A percentile compares a stretch with the other conserved stretches of the same genome.
These are phyloP conservation scores for Myxozyma geophila DNA, from an alignment of 805 yeast species.

Conservation along the genomic window DNA sequence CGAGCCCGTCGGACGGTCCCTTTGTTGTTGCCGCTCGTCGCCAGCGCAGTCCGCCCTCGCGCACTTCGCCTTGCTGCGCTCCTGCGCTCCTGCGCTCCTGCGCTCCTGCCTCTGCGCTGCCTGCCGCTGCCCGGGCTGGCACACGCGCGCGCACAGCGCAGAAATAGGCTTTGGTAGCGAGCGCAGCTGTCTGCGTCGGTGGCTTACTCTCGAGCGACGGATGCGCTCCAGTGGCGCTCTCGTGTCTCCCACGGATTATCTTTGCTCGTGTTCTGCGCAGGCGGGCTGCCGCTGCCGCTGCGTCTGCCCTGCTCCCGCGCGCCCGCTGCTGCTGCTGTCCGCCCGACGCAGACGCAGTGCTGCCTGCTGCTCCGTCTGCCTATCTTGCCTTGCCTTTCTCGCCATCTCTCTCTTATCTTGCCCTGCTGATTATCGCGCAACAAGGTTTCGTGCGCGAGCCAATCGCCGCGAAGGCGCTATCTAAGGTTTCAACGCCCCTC, in stretches of 20 bases:
- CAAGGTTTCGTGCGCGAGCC: neutral
- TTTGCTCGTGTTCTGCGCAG: neutral
- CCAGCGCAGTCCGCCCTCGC: no score
- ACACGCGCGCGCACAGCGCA: neutral
- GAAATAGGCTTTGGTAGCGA: neutral
- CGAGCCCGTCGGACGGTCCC: no score
- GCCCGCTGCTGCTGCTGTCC: no score
- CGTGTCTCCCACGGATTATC: neutral
- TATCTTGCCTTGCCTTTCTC: neutral
- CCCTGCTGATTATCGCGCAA: no score
- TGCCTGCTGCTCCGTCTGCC: neutral
- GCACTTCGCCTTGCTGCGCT: no score
- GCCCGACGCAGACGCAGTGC: neutral
- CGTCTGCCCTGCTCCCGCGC: no score
- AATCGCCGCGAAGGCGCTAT: constrained; percentile 9
- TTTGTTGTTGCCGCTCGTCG: no score
- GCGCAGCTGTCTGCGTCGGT: constrained; percentile 1
- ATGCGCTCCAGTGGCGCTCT: neutral
- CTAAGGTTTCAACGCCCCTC: constrained; percentile 1
- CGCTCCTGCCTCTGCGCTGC: neutral
- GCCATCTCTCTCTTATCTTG: neutral
- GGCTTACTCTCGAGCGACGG: constrained; percentile 11
- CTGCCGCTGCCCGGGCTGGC: neutral
- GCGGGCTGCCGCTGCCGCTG: neutral
- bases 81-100: no score